Percentiles rank a stretch among this genome's conserved stretches.
Conservation (phyloP, 768 basidiomycete genomes). For the Mycena kentingensis region DNA sequence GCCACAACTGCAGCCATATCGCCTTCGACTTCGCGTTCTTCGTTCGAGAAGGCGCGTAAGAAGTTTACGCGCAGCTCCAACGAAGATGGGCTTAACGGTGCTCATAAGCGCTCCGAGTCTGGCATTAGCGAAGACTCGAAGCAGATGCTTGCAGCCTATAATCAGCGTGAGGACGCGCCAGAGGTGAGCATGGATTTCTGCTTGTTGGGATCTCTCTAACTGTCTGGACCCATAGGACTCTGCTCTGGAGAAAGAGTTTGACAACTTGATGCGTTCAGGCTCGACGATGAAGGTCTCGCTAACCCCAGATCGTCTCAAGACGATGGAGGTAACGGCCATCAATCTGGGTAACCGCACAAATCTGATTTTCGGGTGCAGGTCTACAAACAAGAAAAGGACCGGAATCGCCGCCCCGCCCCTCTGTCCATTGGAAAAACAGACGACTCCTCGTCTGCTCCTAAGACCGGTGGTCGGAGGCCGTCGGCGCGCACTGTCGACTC, state of each 20-base stretch:
- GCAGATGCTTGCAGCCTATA: slow-evolving; percentile 34
- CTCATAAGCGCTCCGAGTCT: slow-evolving; percentile 59
- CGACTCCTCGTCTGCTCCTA: slow-evolving; percentile 32
- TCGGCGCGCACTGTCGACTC: slow-evolving; percentile 62
- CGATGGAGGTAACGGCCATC: slow-evolving; percentile 77
- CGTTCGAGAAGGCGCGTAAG: slow-evolving; percentile 67
- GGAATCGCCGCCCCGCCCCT: slow-evolving; percentile 40
- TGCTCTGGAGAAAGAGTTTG: slow-evolving; percentile 76
- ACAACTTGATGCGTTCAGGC: slow-evolving; percentile 87
- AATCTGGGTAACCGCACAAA: slow-evolving; percentile 21
- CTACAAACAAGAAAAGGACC: slow-evolving; percentile 74
- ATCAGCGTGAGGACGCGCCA: slow-evolving; percentile 28
- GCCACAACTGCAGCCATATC: slow-evolving; percentile 9
- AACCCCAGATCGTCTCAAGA: slow-evolving; percentile 90
- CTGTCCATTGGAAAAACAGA: slow-evolving; percentile 36
- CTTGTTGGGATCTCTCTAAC: slow-evolving; percentile 18
- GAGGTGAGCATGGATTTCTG: slow-evolving; percentile 36
- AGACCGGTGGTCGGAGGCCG: slow-evolving; percentile 40
- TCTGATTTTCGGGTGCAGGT: slow-evolving; percentile 44
- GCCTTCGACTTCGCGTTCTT: slow-evolving; percentile 48
- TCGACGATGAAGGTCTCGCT: slow-evolving; percentile 94
- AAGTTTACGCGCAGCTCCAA: slow-evolving; percentile 51
- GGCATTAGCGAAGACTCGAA: slow-evolving; percentile 52
- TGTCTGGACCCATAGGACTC: slow-evolving; percentile 45
- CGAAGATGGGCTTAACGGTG: slow-evolving; percentile 46